These are phyloP conservation scores for Kokia cookei DNA, from an alignment of 441 rosid genomes.

Conservation along the genomic window DNA sequence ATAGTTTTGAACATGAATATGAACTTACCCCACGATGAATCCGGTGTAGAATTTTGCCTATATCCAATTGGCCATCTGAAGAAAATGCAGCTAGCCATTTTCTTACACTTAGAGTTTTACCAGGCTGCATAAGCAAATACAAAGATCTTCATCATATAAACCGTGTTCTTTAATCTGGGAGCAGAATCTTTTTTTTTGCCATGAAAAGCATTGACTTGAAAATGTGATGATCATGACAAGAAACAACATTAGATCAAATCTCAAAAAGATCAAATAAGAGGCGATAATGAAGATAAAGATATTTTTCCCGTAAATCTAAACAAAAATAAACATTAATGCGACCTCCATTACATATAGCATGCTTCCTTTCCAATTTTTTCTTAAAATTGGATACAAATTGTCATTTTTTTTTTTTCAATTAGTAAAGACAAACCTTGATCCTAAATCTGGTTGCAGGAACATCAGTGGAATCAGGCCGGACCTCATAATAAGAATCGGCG, in stretches of 20 bases:
- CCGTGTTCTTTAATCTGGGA: neutral
- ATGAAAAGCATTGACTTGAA: neutral
- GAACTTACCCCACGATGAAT: slow-evolving; percentile 79
- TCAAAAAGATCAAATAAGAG: neutral
- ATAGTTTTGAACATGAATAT: neutral
- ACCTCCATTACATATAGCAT: neutral
- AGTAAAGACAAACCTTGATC: slow-evolving; percentile 57
- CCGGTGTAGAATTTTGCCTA: slow-evolving; percentile 68
- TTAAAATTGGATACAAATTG: slow-evolving; percentile 4
- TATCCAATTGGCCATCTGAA: slow-evolving; percentile 63
- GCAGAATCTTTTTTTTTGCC: neutral
- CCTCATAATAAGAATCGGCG: slow-evolving; percentile 81
- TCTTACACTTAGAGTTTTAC: slow-evolving; percentile 84
- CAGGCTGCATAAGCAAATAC: slow-evolving; percentile 51
- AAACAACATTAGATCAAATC: neutral
- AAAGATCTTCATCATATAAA: neutral
- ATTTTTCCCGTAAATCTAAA: neutral
- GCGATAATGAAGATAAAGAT: neutral
- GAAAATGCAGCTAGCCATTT: slow-evolving; percentile 91
- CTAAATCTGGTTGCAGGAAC: slow-evolving; percentile 80
- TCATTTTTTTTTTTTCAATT: neutral
- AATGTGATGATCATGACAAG: neutral
- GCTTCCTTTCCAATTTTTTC: neutral
- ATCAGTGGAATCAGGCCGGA: slow-evolving; percentile 86
- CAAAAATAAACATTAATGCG: neutral